Base-by-base conservation (phyloP, 164 flowering plant genomes). In the Cinnamomum chago region DNA sequence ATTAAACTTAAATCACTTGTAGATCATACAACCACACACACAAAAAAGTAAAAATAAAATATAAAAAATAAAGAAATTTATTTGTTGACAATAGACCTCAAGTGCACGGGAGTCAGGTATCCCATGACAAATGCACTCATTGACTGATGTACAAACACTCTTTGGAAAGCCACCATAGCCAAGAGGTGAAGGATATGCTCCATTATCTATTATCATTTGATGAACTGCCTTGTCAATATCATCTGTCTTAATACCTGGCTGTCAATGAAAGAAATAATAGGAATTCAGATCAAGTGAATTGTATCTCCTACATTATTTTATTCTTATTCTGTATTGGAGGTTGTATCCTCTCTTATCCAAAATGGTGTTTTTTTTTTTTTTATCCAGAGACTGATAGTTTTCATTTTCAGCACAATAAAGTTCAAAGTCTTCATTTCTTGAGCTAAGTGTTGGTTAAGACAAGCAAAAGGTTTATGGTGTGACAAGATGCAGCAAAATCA, bases 91-190 rank as follows among this genome's bases (percentile, higher is more conserved):
- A 77, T 71, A 71, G 50, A 94, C 98, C 99, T 96, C 97, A 77
- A 96, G 94, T 27, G 85, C 81, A 76, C 93, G 89, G 22, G 99
- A 96, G 81, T 96, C 98, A 50, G 99, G 99, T 62, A 96, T 96
- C 72, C 99, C 99, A 82, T 96, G 99, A 89, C 97, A 96, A 79
- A 96, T 96, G 81, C 98, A 96, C 79, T 96, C 99, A 82, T 96
- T 96, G 73, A 96, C 92, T 28, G 99, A 96, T 73, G 99, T 96
- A 82, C 99, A 96, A 14, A 95, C 99, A 84, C 99, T 96, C 85
- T 96, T 96, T 52, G 98, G 99, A 78, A 94, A 96, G 30, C 99
- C 97, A 58, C 97, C 93, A 83, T 96, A 96, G 67, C 97, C 95
- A 74, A 92, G 97, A 79, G 99, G 99, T 20, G 99, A 96, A 40